Percentiles rank a stretch among this genome's conserved stretches.
Conservation (phyloP, 2,329 filamentous ascomycete genomes). For the Beauveria asiatica region DNA sequence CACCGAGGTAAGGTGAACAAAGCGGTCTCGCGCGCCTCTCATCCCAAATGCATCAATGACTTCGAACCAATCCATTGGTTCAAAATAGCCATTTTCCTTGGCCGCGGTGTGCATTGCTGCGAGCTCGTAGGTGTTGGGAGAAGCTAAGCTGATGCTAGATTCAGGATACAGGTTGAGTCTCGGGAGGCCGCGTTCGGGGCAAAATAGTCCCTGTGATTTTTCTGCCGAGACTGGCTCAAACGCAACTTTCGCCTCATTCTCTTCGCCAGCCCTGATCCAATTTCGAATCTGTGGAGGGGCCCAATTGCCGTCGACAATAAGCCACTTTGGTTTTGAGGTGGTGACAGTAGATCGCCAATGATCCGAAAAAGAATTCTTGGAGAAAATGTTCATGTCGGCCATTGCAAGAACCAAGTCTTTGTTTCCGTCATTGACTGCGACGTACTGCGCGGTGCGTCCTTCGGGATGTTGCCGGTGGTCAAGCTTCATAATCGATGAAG, state of each 20-base stretch:
- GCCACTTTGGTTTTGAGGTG: slow-evolving; percentile 57
- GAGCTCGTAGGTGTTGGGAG: slow-evolving; percentile 79
- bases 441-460: slow-evolving; percentile 77
- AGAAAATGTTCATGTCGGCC: slow-evolving; percentile 88
- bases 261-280: slow-evolving; percentile 57
- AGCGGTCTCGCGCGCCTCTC: slow-evolving; percentile 60
- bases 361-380: slow-evolving; percentile 41
- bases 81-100: slow-evolving; percentile 56
- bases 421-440: slow-evolving; percentile 75
- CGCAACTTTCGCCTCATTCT: slow-evolving; percentile 51
- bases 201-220: slow-evolving; percentile 67
- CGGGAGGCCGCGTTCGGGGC: slow-evolving; percentile 27
- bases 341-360: slow-evolving; percentile 54
- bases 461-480: slow-evolving; percentile 38
- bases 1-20: slow-evolving; percentile 57
- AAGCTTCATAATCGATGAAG: slow-evolving; percentile 52
- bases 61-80: slow-evolving; percentile 65
- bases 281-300: slow-evolving; percentile 52
- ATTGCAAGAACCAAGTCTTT: slow-evolving; percentile 86
- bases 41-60: slow-evolving; percentile 75
- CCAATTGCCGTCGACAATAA: slow-evolving; percentile 88
- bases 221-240: slow-evolving; percentile 85
- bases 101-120: slow-evolving; percentile 69
- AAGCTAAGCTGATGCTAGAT: slow-evolving; percentile 61
- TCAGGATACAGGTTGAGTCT: slow-evolving; percentile 47